A percentile compares a stretch with the other conserved stretches of the same genome.
Evolutionary conservation across 2,329 filamentous ascomycete species (phyloP).

Genomic region (Trichoderma aggressivum): DNA sequence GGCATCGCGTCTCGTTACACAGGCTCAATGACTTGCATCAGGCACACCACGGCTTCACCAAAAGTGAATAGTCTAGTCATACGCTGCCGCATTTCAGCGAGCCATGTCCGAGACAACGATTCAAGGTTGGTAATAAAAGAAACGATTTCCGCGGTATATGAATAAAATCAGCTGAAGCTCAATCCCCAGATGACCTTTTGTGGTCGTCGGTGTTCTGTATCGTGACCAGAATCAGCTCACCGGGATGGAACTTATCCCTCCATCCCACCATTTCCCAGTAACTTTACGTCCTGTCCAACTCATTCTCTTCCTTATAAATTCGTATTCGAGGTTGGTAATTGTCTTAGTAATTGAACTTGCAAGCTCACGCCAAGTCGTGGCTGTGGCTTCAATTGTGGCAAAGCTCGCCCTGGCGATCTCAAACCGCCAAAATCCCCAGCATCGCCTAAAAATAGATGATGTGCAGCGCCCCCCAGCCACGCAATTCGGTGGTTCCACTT

Average conservation of each 20-base stretch:
- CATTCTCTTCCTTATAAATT: neutral
- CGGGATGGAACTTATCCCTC: neutral
- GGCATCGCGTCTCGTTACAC: neutral
- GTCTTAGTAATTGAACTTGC: neutral
- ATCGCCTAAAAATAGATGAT: neutral
- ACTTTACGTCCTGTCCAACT: neutral
- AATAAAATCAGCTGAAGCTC: neutral
- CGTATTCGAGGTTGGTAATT: neutral
- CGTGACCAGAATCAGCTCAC: neutral
- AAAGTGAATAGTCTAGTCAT: neutral
- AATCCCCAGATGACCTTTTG: neutral
- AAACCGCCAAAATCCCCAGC: neutral
- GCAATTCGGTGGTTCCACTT: conserved; percentile 2
- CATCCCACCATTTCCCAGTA: neutral
- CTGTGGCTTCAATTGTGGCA: neutral
- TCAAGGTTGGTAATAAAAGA: neutral
- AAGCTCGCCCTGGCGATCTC: neutral
- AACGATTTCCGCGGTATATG: neutral
- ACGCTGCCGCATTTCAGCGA: neutral
- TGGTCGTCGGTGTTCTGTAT: neutral
- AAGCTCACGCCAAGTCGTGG: neutral
- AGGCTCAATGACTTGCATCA: neutral
- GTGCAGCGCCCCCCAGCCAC: conserved; percentile 10
- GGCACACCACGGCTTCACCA: neutral
- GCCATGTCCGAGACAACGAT: neutral